phyloP scores from a whole-genome alignment of 257 asterid species.

The Salvia rosmarinus region DNA sequence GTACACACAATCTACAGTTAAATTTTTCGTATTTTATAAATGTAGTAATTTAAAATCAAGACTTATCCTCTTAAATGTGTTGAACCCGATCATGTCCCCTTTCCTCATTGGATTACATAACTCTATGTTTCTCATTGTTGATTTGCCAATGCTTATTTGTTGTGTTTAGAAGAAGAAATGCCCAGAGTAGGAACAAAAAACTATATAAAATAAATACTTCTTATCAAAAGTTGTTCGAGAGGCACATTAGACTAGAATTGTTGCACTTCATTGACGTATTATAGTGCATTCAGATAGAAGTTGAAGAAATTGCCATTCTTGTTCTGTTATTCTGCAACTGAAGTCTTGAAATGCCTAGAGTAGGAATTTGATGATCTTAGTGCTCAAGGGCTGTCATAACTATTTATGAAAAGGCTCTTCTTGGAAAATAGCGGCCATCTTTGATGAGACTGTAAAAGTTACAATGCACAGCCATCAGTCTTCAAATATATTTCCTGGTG shows the following conservation, averaged over 20 bases:
- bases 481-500: not conserved
- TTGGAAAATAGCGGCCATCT: not conserved
- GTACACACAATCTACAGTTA: not conserved
- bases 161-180: not conserved
- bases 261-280: no score
- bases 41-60: no score
- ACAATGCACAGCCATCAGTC: not conserved
- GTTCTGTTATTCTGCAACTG: conserved; percentile 22
- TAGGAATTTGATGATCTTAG: not conserved
- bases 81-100: not conserved
- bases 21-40: no score
- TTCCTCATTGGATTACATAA: not conserved
- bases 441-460: not conserved
- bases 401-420: not conserved
- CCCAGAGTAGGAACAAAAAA: not conserved
- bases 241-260: no score
- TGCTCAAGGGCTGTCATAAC: not conserved
- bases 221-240: not conserved
- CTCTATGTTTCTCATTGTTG: not conserved
- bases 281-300: no score
- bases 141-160: not conserved
- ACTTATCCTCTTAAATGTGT: not conserved
- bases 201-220: no score
- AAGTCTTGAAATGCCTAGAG: not conserved
- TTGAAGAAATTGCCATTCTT: not conserved